Evolutionary conservation across 257 asterid genomes (phyloP).

Genomic region (Mentha longifolia): DNA sequence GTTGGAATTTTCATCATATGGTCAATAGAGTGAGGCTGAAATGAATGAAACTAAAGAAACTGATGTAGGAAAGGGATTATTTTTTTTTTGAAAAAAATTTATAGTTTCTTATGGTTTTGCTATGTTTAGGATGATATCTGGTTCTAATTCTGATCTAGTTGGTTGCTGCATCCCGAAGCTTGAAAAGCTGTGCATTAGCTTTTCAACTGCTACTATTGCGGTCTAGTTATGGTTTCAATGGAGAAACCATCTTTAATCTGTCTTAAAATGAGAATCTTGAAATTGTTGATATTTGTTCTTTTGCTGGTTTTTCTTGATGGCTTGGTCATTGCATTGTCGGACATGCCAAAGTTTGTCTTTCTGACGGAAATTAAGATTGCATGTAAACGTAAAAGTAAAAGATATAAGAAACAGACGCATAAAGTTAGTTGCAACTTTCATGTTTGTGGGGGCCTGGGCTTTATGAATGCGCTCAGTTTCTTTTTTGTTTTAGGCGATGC

Average conservation of each 20-base stretch:
- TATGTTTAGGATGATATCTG: not conserved
- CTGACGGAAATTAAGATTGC: conserved; percentile 6
- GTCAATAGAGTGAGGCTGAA: not conserved
- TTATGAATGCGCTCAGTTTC: conserved; percentile 18
- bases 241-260: not conserved
- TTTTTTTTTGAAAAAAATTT: not conserved
- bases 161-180: not conserved
- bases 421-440: not conserved
- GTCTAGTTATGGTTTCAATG: too few species aligned
- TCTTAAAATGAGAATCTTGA: conserved; percentile 2
- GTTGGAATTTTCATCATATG: not conserved
- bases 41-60: conserved; percentile 8
- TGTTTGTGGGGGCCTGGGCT: not conserved
- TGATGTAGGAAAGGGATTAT: not conserved
- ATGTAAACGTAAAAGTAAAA: not conserved
- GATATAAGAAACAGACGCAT: not conserved
- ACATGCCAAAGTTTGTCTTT: not conserved
- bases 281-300: not conserved
- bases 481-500: conserved; percentile 70
- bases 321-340: conserved; percentile 13
- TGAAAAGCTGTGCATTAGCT: not conserved
- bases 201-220: not conserved
- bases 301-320: not conserved
- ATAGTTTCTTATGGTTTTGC: not conserved
- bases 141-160: not conserved